Evolutionary conservation across 192 early-diverging fungal species (phyloP).

Genomic region (Helicostylum pulchrum): DNA sequence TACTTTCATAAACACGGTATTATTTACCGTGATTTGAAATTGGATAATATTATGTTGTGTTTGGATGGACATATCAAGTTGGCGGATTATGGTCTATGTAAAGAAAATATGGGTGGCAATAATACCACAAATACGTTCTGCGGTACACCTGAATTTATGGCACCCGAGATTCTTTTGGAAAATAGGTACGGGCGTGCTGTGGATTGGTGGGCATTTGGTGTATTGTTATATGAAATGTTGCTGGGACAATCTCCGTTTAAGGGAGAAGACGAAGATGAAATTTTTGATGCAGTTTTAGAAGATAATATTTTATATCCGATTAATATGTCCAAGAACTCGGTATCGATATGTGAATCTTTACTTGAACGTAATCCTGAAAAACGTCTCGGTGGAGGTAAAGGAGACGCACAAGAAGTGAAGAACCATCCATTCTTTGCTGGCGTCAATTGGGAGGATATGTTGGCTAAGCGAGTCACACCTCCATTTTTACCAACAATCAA

Average conservation of each 20-base stretch:
- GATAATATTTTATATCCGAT: conserved; percentile 74
- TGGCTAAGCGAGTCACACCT: conserved; percentile 60
- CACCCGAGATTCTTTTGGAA: conserved; percentile 77
- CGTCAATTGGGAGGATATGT: conserved; percentile 75
- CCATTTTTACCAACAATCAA: conserved; percentile 67
- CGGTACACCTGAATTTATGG: conserved; percentile 89
- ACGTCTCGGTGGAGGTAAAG: conserved; percentile 60
- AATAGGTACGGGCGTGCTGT: conserved; percentile 75
- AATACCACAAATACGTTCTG: conserved; percentile 75
- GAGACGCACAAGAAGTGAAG: conserved; percentile 71
- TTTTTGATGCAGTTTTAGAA: conserved; percentile 80
- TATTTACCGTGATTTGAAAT: conserved; percentile 82
- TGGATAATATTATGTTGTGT: conserved; percentile 79
- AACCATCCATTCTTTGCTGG: conserved; percentile 70
- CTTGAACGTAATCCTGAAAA: conserved; percentile 66
- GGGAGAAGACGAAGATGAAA: conserved; percentile 83
- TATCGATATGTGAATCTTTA: conserved; percentile 64
- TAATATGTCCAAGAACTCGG: conserved; percentile 64
- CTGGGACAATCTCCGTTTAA: conserved; percentile 73
- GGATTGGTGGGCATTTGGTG: conserved; percentile 82
- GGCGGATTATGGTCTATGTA: conserved; percentile 86
- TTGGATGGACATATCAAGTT: conserved; percentile 81
- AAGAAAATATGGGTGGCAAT: conserved; percentile 71
- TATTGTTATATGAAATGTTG: conserved; percentile 63
- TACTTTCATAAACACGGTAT: conserved; percentile 94